These are phyloP conservation scores for Cyclotella cryptica DNA, from an alignment of 108 stramenopile species.

Conservation along the genomic window DNA sequence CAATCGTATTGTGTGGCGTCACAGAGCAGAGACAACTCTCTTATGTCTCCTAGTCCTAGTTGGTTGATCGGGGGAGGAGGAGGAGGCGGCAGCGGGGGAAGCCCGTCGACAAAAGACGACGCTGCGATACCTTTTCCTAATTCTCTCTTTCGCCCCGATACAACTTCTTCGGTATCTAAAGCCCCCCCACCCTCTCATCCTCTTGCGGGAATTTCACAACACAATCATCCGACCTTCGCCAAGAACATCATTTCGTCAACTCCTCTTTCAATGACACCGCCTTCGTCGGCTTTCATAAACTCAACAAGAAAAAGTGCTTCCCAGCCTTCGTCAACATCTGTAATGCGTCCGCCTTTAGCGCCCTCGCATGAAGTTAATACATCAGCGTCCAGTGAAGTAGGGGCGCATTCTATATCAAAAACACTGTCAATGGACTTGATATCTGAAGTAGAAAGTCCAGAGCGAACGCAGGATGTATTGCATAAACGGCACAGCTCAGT, in stretches of 20 bases:
- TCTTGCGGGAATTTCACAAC: conserved; percentile 8
- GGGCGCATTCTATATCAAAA: neutral
- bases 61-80: conserved; percentile 23
- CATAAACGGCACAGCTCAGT: conserved; percentile 33
- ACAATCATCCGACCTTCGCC: conserved; percentile 12
- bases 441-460: neutral
- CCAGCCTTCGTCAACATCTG: neutral
- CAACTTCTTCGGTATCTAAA: neutral
- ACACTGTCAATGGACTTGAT: conserved; percentile 7
- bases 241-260: conserved; percentile 6
- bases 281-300: neutral
- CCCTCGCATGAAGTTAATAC: neutral
- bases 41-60: conserved; percentile 15
- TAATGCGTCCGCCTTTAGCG: conserved; percentile 2
- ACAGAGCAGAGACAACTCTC: conserved; percentile 51
- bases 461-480: neutral
- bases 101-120: conserved; percentile 14
- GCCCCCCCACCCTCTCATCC: conserved; percentile 13
- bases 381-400: neutral
- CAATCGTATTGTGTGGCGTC: neutral
- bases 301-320: neutral
- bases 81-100: conserved; percentile 9
- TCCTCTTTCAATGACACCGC: conserved; percentile 13
- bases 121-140: neutral
- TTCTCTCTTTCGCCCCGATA: conserved; percentile 6